Percentiles rank a stretch among this genome's conserved stretches.
phyloP scores from a whole-genome alignment of 208 protist species.

The Wallacemonas collosoma region DNA sequence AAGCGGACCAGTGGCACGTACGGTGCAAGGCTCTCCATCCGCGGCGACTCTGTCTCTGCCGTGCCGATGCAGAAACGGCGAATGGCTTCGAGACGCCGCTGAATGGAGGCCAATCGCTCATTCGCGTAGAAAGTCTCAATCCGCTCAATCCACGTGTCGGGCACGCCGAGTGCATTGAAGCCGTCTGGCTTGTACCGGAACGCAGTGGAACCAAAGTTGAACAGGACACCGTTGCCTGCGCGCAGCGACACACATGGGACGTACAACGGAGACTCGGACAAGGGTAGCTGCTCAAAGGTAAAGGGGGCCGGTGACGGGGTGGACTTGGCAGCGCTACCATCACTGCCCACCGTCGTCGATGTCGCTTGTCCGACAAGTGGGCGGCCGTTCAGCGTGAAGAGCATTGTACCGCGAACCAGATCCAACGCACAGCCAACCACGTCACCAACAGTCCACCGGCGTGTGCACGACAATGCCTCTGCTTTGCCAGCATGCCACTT shows the following conservation, averaged over 20 bases:
- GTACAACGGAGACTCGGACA: conserved; percentile 45
- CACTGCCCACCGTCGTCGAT: conserved; percentile 14
- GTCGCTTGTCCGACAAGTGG: conserved; percentile 42
- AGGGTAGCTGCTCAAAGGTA: conserved; percentile 46
- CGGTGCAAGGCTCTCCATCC: conserved; percentile 12
- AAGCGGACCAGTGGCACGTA: conserved; percentile 29
- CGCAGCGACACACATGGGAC: conserved; percentile 86
- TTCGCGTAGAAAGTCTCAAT: conserved; percentile 91
- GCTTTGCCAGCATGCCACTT: conserved; percentile 86
- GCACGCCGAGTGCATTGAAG: conserved; percentile 85
- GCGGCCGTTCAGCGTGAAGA: conserved; percentile 84
- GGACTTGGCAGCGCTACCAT: conserved; percentile 17
- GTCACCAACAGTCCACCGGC: conserved; percentile 82
- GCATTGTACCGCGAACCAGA: conserved; percentile 67
- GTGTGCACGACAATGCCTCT: conserved; percentile 51
- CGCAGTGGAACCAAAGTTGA: conserved; percentile 90
- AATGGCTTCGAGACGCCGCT: conserved; percentile 49
- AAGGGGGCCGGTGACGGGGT: conserved; percentile 12
- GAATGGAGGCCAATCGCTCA: conserved; percentile 45
- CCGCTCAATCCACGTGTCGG: conserved; percentile 91
- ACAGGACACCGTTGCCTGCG: conserved; percentile 72
- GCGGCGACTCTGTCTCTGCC: not conserved
- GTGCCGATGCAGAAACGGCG: conserved; percentile 51
- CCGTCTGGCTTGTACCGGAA: conserved; percentile 90
- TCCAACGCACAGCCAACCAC: conserved; percentile 91